Conservation (phyloP, 2,329 filamentous ascomycete species). For the Pestalotiopsis sp. region DNA sequence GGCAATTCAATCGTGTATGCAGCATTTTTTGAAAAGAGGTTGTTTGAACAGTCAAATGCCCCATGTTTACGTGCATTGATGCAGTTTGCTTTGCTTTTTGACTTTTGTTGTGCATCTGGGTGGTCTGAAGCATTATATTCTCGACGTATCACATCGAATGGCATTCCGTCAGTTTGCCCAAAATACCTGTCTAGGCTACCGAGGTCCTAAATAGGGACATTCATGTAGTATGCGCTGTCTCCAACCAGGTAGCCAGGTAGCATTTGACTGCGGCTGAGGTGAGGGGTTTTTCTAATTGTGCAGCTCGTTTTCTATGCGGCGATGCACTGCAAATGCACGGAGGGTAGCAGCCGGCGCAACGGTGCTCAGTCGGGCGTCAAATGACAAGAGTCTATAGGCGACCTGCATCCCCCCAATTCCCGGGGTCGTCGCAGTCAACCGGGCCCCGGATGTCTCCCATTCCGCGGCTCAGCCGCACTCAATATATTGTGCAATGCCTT, state of each 20-base stretch:
- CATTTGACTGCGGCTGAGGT: neutral
- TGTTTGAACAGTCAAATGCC: neutral
- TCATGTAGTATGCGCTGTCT: neutral
- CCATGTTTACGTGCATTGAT: neutral
- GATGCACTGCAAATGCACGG: neutral
- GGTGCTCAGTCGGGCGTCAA: neutral
- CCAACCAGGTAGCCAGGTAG: neutral
- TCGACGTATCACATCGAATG: neutral
- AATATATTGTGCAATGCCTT: neutral
- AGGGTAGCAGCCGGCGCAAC: neutral
- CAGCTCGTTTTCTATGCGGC: neutral
- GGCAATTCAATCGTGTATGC: neutral
- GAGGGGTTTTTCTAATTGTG: neutral
- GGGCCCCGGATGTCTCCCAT: neutral
- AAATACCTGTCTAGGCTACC: neutral
- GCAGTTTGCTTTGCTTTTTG: neutral
- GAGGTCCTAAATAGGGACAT: neutral
- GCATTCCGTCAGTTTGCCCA: neutral
- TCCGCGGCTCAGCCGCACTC: neutral
- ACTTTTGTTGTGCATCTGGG: neutral
- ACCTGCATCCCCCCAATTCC: neutral
- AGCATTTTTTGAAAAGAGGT: neutral
- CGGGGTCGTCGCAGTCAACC: neutral
- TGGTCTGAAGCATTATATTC: neutral
- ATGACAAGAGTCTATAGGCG: neutral